Evolutionary conservation across 352 stramenopile genomes (phyloP).

Genomic region (Aphanomyces astaci): DNA sequence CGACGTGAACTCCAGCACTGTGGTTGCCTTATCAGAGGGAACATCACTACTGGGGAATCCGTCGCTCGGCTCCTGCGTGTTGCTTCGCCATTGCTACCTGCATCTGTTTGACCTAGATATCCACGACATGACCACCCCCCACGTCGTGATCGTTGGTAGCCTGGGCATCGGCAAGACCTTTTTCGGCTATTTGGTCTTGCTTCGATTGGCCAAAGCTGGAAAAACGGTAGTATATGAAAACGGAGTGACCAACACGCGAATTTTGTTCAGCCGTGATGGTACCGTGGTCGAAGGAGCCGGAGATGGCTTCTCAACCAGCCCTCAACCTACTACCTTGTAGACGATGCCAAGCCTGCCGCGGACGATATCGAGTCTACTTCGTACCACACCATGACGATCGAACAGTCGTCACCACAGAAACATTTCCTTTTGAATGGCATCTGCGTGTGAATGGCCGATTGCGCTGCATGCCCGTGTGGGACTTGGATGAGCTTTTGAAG

Average conservation of each 20-base stretch:
- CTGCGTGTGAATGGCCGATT: slow-evolving; percentile 24
- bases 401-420: slow-evolving; percentile 27
- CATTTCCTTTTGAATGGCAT: slow-evolving; percentile 30
- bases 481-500: slow-evolving; percentile 26
- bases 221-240: slow-evolving; percentile 30
- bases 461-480: slow-evolving; percentile 28
- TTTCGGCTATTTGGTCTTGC: slow-evolving; percentile 29
- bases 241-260: slow-evolving; percentile 9
- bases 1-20: slow-evolving; percentile 23
- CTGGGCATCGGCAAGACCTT: slow-evolving; percentile 30
- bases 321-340: slow-evolving; percentile 30
- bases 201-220: slow-evolving; percentile 24
- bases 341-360: slow-evolving; percentile 28
- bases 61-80: slow-evolving; percentile 26
- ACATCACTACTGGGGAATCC: slow-evolving; percentile 20
- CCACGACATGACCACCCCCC: slow-evolving; percentile 24
- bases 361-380: too few species aligned
- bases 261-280: slow-evolving; percentile 16
- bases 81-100: slow-evolving; percentile 30
- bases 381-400: slow-evolving; percentile 31
- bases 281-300: slow-evolving; percentile 25
- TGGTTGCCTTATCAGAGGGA: slow-evolving; percentile 21
- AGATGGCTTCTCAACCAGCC: slow-evolving; percentile 25
- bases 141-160: slow-evolving; percentile 34
- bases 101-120: slow-evolving; percentile 22